Evolutionary conservation across 1,284 basidiomycete species (phyloP).

Genomic region (Vanrija humicola): DNA sequence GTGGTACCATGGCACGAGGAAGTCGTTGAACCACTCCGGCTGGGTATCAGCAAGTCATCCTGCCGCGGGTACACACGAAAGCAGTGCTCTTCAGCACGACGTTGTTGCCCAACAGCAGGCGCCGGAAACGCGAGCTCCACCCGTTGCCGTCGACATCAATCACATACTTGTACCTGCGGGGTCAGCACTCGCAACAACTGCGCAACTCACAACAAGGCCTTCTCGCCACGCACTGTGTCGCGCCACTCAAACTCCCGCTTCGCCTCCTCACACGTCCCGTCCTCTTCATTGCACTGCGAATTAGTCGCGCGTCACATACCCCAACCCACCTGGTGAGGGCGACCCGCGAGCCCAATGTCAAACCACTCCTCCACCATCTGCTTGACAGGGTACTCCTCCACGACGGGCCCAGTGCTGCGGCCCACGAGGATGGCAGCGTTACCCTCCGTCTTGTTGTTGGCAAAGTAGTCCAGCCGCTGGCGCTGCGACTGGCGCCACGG

Average conservation of each 20-base stretch:
- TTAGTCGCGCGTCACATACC: slow-evolving; percentile 10
- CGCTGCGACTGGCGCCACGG: slow-evolving; percentile 48
- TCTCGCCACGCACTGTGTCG: slow-evolving; percentile 26
- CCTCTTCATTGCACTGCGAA: slow-evolving; percentile 41
- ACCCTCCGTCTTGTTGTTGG: slow-evolving; percentile 24
- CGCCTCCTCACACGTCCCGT: slow-evolving; percentile 47
- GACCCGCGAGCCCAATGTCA: slow-evolving; percentile 38
- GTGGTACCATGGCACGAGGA: slow-evolving; percentile 47
- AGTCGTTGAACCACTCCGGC: slow-evolving; percentile 35
- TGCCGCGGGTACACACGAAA: slow-evolving; percentile 26
- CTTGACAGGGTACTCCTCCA: slow-evolving; percentile 18
- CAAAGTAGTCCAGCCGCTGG: slow-evolving; percentile 45
- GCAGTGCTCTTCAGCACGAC: slow-evolving; percentile 43
- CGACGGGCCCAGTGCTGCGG: slow-evolving; percentile 7
- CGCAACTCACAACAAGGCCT: slow-evolving; percentile 20
- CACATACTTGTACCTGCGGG: slow-evolving; percentile 46
- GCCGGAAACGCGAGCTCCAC: slow-evolving; percentile 47
- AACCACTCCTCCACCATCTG: slow-evolving; percentile 32
- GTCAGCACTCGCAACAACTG: neutral
- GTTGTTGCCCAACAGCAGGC: slow-evolving; percentile 38
- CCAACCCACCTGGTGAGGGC: slow-evolving; percentile 14
- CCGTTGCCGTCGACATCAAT: slow-evolving; percentile 52
- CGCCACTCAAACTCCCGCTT: slow-evolving; percentile 39
- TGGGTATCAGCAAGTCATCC: neutral
- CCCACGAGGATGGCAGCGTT: slow-evolving; percentile 19